Evolutionary conservation across 2,329 filamentous ascomycete genomes (phyloP), one percentile per base, ranked within the genome.

Genomic region (Epichloe sibirici): DNA sequence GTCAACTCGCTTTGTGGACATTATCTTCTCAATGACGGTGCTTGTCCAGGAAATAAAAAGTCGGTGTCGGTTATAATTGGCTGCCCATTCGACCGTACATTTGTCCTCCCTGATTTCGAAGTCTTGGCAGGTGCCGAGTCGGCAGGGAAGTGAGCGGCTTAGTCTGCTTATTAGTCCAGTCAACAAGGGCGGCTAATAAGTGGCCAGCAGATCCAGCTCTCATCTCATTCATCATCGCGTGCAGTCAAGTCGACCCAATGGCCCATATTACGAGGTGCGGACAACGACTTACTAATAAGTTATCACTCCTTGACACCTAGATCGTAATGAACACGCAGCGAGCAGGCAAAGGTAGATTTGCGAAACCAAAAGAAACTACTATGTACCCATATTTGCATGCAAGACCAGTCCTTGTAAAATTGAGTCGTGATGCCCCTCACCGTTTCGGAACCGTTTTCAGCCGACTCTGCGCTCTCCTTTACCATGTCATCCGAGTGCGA

Each of bases 401-500:
- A 50, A 46, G 37, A 51, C 44, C 44, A 53, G 38, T 40, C 42
- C 39, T 40, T 45, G 34, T 54, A 54, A 48, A 54, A 54, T 54
- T 45, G 48, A 47, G 49, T 50, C 44, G 39, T 45, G 45, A 35
- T 35, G 8, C 15, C 23, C 15, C 35, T 39, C 47, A 23, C 5
- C 34, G 17, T 42, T 12, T 47, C 23, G 13, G 21, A 15, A 25
- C 17, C 28, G 5, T 42, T n/a, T 28, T 45, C 40, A 39, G 34
- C 23, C 46, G 23, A 8, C 39, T 31, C 39, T 31, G 23, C 31
- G 46, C 23, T 21, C 23, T 21, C 28, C 35, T 17, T 38, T 3
- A 5, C 23, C 23, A 31, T 21, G 4, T 50, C 39, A 51, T 25
- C 35, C 53, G 42, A 61, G 53, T n/a, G 55, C 55, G 58, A 69